These are phyloP conservation scores for Phytophthora quininea DNA, from an alignment of 352 stramenopile species.

Conservation along the genomic window DNA sequence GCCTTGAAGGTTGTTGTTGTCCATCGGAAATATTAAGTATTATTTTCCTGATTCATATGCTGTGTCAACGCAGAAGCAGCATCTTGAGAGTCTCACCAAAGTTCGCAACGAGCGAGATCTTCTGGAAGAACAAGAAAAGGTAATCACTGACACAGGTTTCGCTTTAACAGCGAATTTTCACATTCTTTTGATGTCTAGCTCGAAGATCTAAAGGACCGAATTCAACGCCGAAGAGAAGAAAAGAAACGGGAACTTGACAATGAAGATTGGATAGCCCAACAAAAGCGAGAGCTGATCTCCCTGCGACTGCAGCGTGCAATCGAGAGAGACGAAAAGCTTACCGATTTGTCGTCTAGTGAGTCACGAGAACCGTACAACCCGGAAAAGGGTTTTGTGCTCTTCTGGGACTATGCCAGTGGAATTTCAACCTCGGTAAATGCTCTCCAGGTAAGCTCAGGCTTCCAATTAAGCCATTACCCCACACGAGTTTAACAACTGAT, in stretches of 20 bases:
- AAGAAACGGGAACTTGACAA: conserved; percentile 54
- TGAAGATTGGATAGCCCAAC: conserved; percentile 52
- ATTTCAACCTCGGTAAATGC: conserved; percentile 27
- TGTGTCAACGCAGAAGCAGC: conserved; percentile 29
- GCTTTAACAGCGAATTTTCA: conserved; percentile 3
- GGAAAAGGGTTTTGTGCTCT: conserved; percentile 44
- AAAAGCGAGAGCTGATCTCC: conserved; percentile 56
- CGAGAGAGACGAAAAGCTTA: conserved; percentile 18
- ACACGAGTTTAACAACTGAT: neutral
- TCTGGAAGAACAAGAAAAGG: conserved; percentile 68
- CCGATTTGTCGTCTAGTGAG: neutral
- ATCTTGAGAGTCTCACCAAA: conserved; percentile 50
- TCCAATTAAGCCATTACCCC: neutral
- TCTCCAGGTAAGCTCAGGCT: conserved; percentile 39
- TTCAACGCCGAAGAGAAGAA: conserved; percentile 47
- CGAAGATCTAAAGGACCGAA: conserved; percentile 51
- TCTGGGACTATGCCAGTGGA: conserved; percentile 54
- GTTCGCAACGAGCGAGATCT: conserved; percentile 61
- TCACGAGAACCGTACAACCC: conserved; percentile 26
- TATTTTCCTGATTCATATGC: neutral
- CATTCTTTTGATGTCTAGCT: conserved; percentile 27
- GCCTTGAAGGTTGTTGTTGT: conserved; percentile 39
- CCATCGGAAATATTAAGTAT: neutral
- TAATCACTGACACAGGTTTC: conserved; percentile 14
- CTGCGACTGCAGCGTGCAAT: conserved; percentile 50